Evolutionary conservation across 2,329 filamentous ascomycete genomes (phyloP), one percentile per base, ranked within the genome.

Genomic region (Colletotrichum zoysiae): DNA sequence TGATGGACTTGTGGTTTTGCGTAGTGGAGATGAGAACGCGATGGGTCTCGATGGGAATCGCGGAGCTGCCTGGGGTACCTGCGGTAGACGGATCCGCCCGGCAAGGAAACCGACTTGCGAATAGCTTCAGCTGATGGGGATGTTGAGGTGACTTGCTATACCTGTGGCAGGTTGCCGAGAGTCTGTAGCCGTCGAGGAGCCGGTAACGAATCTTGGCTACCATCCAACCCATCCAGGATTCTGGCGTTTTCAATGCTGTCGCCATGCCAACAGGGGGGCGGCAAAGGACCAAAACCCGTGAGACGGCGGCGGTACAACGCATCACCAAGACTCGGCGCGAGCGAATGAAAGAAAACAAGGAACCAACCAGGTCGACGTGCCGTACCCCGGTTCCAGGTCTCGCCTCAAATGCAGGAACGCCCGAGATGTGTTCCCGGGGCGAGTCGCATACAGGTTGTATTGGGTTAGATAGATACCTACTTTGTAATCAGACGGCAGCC

Each of bases 321-420:
- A 71, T 71, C 69, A 69, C 69, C 69, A 65, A 69, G 69, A 71
- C 53, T 67, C 64, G 26, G 53, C 30, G 53, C 38, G 23, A 58
- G 55, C 64, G 64, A 71, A 50, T 67, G 56, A 35, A 68, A n/a
- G 20, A 42, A 71, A 71, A 57, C 65, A 69, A 65, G 65, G 69
- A 61, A 69, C 44, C 58, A 59, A n/a, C 38, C 55, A 57, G 33
- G 20, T 14, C 12, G 33, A 51, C 50, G 62, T 44, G 40, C 53
- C 40, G 35, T 46, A 65, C 65, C 65, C 65, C 48, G 38, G 69
- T 38, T 50, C 46, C 59, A 60, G 59, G 59, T 71, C 59, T 69
- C 69, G 67, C 64, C 69, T 71, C 69, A 35, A 59, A 71, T 69
- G 69, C 69, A 71, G 69, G 69, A 71, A 71, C 69, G 57, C 58